phyloP scores from a whole-genome alignment of 768 basidiomycete genomes.

The Paxillus involutus region DNA sequence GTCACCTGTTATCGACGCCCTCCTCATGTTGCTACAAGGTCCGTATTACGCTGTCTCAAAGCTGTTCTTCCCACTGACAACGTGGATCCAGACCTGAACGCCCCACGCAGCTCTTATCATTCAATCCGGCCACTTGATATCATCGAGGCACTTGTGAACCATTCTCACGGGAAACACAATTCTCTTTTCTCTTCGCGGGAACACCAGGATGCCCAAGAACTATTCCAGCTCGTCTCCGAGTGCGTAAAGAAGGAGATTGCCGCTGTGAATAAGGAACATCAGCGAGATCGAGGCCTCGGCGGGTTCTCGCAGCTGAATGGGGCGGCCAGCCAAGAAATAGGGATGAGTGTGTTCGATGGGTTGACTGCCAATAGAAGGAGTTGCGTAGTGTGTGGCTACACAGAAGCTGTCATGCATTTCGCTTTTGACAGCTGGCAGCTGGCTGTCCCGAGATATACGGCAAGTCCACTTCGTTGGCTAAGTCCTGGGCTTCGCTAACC shows the following conservation, averaged over 20 bases:
- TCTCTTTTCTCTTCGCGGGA: constrained; percentile 84
- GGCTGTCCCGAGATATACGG: constrained; percentile 62
- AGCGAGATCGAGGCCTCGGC: constrained; percentile 70
- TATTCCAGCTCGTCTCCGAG: constrained; percentile 93
- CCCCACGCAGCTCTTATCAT: constrained; percentile 52
- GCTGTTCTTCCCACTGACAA: constrained; percentile 3
- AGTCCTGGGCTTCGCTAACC: constrained; percentile 8
- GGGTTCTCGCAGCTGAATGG: constrained; percentile 39
- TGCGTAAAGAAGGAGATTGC: constrained; percentile 83
- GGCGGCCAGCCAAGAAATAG: constrained; percentile 36
- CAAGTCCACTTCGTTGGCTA: constrained; percentile 37
- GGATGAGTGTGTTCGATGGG: constrained; percentile 83
- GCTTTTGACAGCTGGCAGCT: constrained; percentile 85
- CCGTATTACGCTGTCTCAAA: constrained; percentile 18
- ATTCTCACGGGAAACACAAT: constrained; percentile 51
- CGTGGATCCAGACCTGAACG: constrained; percentile 55
- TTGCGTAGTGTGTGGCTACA: constrained; percentile 89
- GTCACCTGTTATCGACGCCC: constrained; percentile 82
- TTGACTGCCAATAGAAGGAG: constrained; percentile 87
- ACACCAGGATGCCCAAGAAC: constrained; percentile 97
- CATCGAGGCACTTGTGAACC: constrained; percentile 63
- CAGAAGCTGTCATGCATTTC: constrained; percentile 92
- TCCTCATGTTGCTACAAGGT: constrained; percentile 73
- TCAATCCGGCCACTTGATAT: constrained; percentile 73
- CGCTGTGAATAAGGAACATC: constrained; percentile 69